phyloP scores from a whole-genome alignment of 176 grass and related monocot species.

The Pontederia crassipes region DNA sequence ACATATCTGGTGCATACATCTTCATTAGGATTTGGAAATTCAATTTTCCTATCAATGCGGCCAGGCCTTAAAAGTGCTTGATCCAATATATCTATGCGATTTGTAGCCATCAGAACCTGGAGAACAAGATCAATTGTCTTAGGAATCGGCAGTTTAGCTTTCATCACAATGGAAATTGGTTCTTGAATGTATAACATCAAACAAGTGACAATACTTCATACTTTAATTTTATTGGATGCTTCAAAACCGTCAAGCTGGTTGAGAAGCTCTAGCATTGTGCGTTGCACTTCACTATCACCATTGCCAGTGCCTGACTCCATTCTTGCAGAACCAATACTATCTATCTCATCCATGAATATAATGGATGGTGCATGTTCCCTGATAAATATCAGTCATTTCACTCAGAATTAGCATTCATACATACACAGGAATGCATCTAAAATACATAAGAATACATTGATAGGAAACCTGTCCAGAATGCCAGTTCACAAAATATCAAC shows the following conservation, averaged over 20 bases:
- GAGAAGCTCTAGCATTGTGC: slow-evolving; percentile 98
- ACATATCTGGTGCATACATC: slow-evolving; percentile 39
- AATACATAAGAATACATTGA: too few species aligned
- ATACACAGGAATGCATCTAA: neutral
- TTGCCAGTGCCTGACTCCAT: slow-evolving; percentile 97
- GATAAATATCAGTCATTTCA: slow-evolving; percentile 6
- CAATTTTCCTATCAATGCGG: slow-evolving; percentile 96
- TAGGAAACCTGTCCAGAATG: too few species aligned
- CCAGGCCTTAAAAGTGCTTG: slow-evolving; percentile 95
- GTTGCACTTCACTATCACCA: slow-evolving; percentile 93
- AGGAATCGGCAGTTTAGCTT: neutral
- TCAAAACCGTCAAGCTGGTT: slow-evolving; percentile 99
- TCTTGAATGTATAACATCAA: too few species aligned
- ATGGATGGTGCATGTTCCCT: slow-evolving; percentile 99
- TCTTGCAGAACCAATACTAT: slow-evolving; percentile 91
- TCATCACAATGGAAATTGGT: too few species aligned
- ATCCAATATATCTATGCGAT: slow-evolving; percentile 98
- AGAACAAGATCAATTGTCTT: neutral
- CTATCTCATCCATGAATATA: slow-evolving; percentile 99
- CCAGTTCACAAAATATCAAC: too few species aligned
- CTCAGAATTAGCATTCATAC: neutral
- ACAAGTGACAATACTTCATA: neutral
- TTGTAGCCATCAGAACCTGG: slow-evolving; percentile 98
- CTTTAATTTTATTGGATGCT: slow-evolving; percentile 99
- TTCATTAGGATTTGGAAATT: slow-evolving; percentile 98